Percentiles rank a stretch among this genome's conserved stretches.
phyloP scores from a whole-genome alignment of 106 monocot genomes.

The Dactylorhiza incarnata region DNA sequence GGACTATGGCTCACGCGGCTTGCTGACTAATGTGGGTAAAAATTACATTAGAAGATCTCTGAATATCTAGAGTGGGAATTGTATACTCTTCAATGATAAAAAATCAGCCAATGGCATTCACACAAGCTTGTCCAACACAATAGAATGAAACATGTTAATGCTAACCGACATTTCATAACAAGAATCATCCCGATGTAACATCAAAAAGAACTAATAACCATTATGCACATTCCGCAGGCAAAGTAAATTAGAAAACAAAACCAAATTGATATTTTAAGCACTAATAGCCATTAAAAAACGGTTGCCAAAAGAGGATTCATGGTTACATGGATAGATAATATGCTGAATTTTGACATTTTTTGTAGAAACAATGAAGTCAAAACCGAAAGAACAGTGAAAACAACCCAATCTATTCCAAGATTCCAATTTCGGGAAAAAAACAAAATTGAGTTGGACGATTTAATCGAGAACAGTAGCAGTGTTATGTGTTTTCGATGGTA shows the following conservation, averaged over 20 bases:
- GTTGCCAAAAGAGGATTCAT: neutral
- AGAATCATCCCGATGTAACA: too few relatives aligned
- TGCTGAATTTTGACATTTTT: neutral
- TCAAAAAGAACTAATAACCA: too few relatives aligned
- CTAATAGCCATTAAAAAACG: neutral
- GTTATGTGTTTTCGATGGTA: neutral
- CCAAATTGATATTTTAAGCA: neutral
- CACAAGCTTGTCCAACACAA: too few relatives aligned
- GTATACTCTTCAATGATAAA: too few relatives aligned
- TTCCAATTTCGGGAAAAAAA: neutral
- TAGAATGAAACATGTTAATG: too few relatives aligned
- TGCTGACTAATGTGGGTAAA: too few relatives aligned
- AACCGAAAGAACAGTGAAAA: neutral
- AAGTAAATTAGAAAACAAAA: neutral
- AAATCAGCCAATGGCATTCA: too few relatives aligned
- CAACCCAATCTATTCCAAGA: neutral
- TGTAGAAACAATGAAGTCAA: neutral
- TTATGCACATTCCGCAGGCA: neutral
- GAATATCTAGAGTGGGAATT: too few relatives aligned
- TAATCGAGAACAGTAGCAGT: neutral
- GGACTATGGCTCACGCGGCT: too few relatives aligned
- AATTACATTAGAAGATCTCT: too few relatives aligned
- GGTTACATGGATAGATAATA: neutral
- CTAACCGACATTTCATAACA: too few relatives aligned
- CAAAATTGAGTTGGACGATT: neutral